Evolutionary conservation across 148 eudicot genomes (phyloP).

Genomic region (Vaccinium macrocarpon): DNA sequence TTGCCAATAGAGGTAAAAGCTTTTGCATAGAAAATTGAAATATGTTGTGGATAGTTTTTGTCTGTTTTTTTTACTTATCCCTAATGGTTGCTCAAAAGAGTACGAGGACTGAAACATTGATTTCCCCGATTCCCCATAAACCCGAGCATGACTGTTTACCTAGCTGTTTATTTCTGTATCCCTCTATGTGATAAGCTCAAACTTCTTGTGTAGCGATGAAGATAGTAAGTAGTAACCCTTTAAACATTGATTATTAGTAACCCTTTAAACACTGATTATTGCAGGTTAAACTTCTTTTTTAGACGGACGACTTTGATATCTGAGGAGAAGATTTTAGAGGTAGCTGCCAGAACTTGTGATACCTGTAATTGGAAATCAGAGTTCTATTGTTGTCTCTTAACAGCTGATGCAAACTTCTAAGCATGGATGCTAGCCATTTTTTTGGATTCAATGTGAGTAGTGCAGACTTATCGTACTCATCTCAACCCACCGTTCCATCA

Average conservation of each 20-base stretch:
- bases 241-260: too few relatives aligned
- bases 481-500: slow-evolving; percentile 37
- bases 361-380: neutral
- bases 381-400: neutral
- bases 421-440: slow-evolving; percentile 73
- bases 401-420: slow-evolving; percentile 35
- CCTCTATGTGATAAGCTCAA: neutral
- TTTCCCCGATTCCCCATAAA: neutral
- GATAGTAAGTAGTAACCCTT: neutral
- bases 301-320: neutral
- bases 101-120: neutral
- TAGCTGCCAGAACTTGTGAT: slow-evolving; percentile 2
- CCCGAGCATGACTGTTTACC: neutral
- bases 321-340: slow-evolving; percentile 6
- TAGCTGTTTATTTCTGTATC: neutral
- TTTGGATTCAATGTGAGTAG: slow-evolving; percentile 42
- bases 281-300: slow-evolving; percentile 6
- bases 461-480: slow-evolving; percentile 40
- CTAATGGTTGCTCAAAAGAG: neutral
- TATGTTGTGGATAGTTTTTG: neutral
- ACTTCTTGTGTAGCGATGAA: too few relatives aligned
- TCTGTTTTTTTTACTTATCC: neutral
- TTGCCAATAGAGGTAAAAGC: neutral
- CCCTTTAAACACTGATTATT: neutral
- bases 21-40: neutral